Percentiles rank a stretch among this genome's conserved stretches.
phyloP scores from a whole-genome alignment of 805 yeast species.

The Candida fluviatilis region DNA sequence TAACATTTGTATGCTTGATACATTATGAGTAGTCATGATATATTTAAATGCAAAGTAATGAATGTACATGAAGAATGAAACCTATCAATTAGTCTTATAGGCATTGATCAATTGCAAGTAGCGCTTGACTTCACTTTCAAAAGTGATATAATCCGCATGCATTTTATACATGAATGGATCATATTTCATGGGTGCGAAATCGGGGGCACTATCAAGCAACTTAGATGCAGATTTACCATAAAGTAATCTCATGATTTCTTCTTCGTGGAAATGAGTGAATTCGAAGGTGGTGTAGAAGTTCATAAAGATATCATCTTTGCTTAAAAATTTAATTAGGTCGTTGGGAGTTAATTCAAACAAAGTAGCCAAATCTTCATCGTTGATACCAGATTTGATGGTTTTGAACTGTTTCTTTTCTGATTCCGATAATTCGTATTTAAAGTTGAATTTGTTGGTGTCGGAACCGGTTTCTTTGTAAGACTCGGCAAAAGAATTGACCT shows the following conservation, averaged over 20 bases:
- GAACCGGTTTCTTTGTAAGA: conserved; percentile 1
- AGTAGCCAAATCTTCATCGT: conserved; percentile 9
- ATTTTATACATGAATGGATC: conserved; percentile 24
- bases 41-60: not conserved
- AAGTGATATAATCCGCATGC: conserved; percentile 17
- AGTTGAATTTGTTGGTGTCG: conserved; percentile 6
- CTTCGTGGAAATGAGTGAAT: conserved; percentile 26
- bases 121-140: conserved; percentile 22
- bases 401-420: conserved; percentile 12
- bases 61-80: not conserved
- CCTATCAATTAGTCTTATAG: conserved; percentile 5
- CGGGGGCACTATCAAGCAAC: conserved; percentile 15
- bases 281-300: conserved; percentile 16
- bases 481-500: conserved; percentile 4
- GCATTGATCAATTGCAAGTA: conserved; percentile 15
- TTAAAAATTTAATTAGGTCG: conserved; percentile 19
- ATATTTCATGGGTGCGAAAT: conserved; percentile 27
- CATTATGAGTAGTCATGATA: too few relatives aligned
- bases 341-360: conserved; percentile 10
- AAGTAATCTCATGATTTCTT: conserved; percentile 20
- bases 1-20: too few relatives aligned
- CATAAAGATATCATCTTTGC: conserved; percentile 24
- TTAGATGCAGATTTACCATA: conserved; percentile 13
- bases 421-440: conserved; percentile 9
- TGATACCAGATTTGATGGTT: conserved; percentile 8